Conservation (phyloP, 169 alveolate genomes). For the Cryptosporidium ryanae region DNA sequence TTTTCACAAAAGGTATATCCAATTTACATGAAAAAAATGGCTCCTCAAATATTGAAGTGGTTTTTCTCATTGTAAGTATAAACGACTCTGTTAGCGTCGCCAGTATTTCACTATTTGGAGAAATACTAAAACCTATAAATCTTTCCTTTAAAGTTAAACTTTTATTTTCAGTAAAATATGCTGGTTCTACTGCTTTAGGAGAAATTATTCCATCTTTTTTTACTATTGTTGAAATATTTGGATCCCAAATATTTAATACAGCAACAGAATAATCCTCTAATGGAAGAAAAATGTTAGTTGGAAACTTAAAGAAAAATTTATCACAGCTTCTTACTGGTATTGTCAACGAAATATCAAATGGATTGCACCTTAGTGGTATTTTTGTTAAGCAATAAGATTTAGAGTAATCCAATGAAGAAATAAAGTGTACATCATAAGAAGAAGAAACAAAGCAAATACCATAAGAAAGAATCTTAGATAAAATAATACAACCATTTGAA, state of each 20-base stretch:
- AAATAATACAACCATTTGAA: constrained; percentile 24
- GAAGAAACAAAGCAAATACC: constrained; percentile 64
- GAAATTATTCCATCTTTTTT: constrained; percentile 17
- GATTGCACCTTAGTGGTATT: constrained; percentile 72
- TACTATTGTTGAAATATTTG: constrained; percentile 25
- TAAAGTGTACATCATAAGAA: constrained; percentile 24
- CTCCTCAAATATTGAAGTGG: constrained; percentile 46
- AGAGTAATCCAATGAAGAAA: constrained; percentile 1
- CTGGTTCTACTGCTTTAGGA: constrained; percentile 63
- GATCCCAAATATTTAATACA: constrained; percentile 70
- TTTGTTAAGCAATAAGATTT: constrained; percentile 39
- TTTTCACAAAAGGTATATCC: constrained; percentile 29
- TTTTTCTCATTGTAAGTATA: constrained; percentile 35
- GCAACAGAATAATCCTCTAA: constrained; percentile 67
- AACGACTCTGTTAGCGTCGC: constrained; percentile 50
- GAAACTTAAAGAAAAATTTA: background rate
- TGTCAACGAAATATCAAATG: constrained; percentile 46
- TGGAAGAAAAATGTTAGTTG: constrained; percentile 65
- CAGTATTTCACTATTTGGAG: constrained; percentile 34
- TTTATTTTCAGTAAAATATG: constrained; percentile 25
- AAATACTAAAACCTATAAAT: constrained; percentile 45
- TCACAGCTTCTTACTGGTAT: background rate
- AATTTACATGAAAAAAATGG: constrained; percentile 57
- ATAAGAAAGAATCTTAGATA: constrained; percentile 41
- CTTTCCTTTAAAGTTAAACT: constrained; percentile 17